Conservation (phyloP, 441 rosid species). For the Codiaeum variegatum region DNA sequence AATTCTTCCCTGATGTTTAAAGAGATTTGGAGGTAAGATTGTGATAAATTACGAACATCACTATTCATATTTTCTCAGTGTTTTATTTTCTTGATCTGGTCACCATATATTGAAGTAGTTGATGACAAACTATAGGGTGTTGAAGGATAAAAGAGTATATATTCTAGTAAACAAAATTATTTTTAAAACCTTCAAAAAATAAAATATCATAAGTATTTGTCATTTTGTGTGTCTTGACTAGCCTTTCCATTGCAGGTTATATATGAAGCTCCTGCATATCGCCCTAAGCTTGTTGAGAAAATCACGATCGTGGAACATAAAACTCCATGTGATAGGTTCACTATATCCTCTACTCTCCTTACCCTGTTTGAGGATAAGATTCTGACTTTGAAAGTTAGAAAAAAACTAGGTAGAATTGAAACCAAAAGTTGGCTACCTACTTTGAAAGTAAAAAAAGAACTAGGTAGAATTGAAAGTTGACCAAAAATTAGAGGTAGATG, state of each 20-base stretch:
- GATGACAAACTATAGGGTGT: constrained; percentile 89
- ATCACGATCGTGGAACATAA: constrained; percentile 50
- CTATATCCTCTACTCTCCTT: neutral
- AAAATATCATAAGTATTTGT: constrained; percentile 10
- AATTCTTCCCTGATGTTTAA: constrained; percentile 64
- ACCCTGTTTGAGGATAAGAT: neutral
- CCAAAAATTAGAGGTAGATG: no score
- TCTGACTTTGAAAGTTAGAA: no score
- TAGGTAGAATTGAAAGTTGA: no score
- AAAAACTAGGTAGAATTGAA: no score
- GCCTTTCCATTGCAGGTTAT: constrained; percentile 49
- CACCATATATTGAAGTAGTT: constrained; percentile 88
- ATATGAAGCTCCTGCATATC: constrained; percentile 76
- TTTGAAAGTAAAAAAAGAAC: no score
- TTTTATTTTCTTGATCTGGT: constrained; percentile 49
- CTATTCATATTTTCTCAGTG: constrained; percentile 14
- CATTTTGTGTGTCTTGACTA: constrained; percentile 13
- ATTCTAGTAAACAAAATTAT: constrained; percentile 50
- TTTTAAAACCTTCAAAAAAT: neutral
- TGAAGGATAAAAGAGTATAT: constrained; percentile 82
- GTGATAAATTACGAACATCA: constrained; percentile 5
- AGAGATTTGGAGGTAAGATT: constrained; percentile 73
- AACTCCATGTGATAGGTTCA: constrained; percentile 79
- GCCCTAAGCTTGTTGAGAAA: constrained; percentile 53
- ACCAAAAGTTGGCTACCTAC: no score